Base-by-base conservation (phyloP, 2,329 filamentous ascomycete genomes). In the Neophaeococcomyces mojaviensis region DNA sequence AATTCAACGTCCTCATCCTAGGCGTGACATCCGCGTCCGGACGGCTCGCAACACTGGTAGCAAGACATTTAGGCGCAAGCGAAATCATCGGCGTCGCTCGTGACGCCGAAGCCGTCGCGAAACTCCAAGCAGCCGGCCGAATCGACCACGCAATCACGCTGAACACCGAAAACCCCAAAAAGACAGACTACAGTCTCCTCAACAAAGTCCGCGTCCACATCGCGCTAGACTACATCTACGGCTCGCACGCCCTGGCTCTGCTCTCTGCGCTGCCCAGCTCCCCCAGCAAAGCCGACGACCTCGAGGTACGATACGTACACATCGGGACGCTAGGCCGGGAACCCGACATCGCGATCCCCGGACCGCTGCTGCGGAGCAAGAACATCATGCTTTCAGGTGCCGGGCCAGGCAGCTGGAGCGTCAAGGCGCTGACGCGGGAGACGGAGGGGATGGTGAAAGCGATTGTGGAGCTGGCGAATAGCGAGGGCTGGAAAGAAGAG, bases 201-300 rank as follows among this genome's bases (percentile, higher is more conserved):
- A 58, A 59, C 7, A 61, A 71, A 0, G 9, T 32, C 15, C 24
- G 31, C 16, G 22, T 26, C 4, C 28, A 22, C 24, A 65, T 79
- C 2, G 66, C 80, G 3, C 61, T 81, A 1, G 76, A 81, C 55
- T 81, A 78, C 54, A 61, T 81, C 6, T 79, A 74, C 59, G 77
- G 76, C 0, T 61, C 66, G 0, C 64, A 69, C 13, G 59, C 68
- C 0, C 53, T 64, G 9, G 65, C 67, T 4, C 58, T 73, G 8
- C 61, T 78, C 6, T 54, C 58, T 4, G 65, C 64, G 3, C 55
- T 76, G 15, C 64, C 60, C 30, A 62, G 65, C 1, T 41, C 37
- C n/a, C 28, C 41, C 7, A 20, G 12, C 10, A 15, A 22, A 18
- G 41, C 41, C 9, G 31, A 44, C 19, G 58, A 58, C 24, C 65